These are phyloP conservation scores for Chloranthus sessilifolius DNA, from an alignment of 164 flowering plant genomes.

Conservation along the genomic window DNA sequence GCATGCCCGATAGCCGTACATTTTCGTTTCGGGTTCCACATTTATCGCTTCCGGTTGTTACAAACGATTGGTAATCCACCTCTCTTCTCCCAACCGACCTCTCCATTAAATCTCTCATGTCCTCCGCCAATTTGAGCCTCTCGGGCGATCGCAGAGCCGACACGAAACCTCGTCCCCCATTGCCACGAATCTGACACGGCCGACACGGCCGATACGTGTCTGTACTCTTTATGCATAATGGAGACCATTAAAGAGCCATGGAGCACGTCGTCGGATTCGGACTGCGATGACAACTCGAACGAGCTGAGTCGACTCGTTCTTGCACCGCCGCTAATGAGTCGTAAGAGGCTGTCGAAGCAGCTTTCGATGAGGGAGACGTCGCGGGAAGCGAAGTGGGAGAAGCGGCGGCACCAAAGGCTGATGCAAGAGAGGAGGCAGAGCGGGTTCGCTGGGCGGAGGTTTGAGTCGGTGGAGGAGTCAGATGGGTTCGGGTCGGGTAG, in stretches of 20 bases:
- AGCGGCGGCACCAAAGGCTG: slow-evolving; percentile 46
- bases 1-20: no score
- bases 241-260: not conserved
- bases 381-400: slow-evolving; percentile 71
- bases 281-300: not conserved
- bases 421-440: slow-evolving; percentile 26
- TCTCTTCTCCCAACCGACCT: no score
- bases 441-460: no score
- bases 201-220: not conserved
- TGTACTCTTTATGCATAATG: no score
- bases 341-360: slow-evolving; percentile 50
- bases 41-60: no score
- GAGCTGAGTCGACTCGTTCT: slow-evolving; percentile 30
- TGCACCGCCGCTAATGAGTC: slow-evolving; percentile 30
- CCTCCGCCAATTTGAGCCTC: no score
- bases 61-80: no score
- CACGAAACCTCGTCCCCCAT: no score
- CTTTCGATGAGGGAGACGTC: slow-evolving; percentile 60
- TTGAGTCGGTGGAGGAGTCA: not conserved
- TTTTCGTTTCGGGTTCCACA: no score
- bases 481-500: not conserved
- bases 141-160: no score
- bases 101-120: no score
- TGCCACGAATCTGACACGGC: no score
- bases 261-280: not conserved